Conservation (phyloP, 2,329 filamentous ascomycete species). For the Alternaria sp. region DNA sequence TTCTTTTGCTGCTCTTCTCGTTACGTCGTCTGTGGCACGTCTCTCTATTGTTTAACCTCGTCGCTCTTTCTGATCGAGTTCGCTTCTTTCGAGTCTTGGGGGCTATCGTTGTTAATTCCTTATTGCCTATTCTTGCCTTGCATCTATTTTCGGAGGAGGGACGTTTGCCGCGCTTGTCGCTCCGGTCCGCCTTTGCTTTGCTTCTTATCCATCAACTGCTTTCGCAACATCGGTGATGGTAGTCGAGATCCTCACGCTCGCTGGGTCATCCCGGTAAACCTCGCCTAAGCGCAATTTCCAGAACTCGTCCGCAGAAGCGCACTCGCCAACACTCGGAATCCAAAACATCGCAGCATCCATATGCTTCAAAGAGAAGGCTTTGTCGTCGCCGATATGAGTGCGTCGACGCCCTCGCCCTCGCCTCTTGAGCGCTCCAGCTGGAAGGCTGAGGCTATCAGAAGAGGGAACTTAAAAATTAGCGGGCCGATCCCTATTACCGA, state of each 20-base stretch:
- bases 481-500: conserved; percentile 48
- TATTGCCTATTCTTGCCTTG: conserved; percentile 4
- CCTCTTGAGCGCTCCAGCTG: conserved; percentile 44
- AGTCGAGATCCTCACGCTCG: conserved; percentile 18
- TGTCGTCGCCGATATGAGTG: conserved; percentile 40
- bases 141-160: conserved; percentile 4
- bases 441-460: conserved; percentile 49
- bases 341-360: conserved; percentile 23
- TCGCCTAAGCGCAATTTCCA: conserved; percentile 32
- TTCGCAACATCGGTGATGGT: conserved; percentile 22
- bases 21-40: conserved; percentile 14
- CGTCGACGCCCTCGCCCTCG: conserved; percentile 26
- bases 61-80: conserved; percentile 29
- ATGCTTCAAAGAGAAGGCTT: conserved; percentile 45
- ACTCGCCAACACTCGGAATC: conserved; percentile 13
- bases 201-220: not conserved
- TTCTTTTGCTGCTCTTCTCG: conserved; percentile 6
- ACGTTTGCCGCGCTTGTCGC: conserved; percentile 2
- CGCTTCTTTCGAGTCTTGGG: conserved; percentile 14
- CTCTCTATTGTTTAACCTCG: conserved; percentile 30
- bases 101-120: conserved; percentile 16
- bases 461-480: conserved; percentile 48
- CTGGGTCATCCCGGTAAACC: conserved; percentile 30
- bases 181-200: not conserved
- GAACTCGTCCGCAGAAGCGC: conserved; percentile 23